phyloP scores from a whole-genome alignment of 2,329 filamentous ascomycete genomes.

The Penicillium frequentans region DNA sequence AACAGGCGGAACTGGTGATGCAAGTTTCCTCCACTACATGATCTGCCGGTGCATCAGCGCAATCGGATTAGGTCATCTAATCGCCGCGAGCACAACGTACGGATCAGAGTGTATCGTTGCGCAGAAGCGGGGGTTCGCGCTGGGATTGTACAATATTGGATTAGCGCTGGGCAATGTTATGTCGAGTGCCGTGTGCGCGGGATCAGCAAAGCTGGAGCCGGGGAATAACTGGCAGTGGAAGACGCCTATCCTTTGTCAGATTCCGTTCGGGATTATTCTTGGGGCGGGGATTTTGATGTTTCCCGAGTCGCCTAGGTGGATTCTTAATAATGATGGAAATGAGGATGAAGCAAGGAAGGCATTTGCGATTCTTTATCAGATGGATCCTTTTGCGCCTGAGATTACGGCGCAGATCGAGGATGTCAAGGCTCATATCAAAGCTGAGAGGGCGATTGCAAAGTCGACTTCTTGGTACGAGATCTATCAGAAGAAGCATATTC shows the following conservation, averaged over 20 bases:
- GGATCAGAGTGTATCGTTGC: conserved; percentile 27
- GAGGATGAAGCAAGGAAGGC: conserved; percentile 24
- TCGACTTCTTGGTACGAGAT: conserved; percentile 24
- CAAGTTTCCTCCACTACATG: conserved; percentile 27
- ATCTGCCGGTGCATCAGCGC: conserved; percentile 27
- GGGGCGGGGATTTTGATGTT: conserved; percentile 26
- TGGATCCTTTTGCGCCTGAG: conserved; percentile 18
- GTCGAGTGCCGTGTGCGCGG: conserved; percentile 28
- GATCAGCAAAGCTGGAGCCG: conserved; percentile 22
- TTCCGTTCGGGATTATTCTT: conserved; percentile 27
- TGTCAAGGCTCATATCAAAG: conserved; percentile 24
- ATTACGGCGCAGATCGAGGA: conserved; percentile 26
- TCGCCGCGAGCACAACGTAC: conserved; percentile 19
- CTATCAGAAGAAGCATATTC: conserved; percentile 21
- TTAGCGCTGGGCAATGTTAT: conserved; percentile 27
- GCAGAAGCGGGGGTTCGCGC: conserved; percentile 21
- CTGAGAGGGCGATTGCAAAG: conserved; percentile 15
- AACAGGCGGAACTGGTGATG: conserved; percentile 13
- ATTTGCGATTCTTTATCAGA: conserved; percentile 20
- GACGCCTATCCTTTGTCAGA: conserved; percentile 31
- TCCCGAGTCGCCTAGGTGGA: conserved; percentile 29
- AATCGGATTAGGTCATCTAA: conserved; percentile 23
- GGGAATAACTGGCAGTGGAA: conserved; percentile 31
- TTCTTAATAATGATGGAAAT: conserved; percentile 16
- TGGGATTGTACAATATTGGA: conserved; percentile 28